Conservation (phyloP, 2,329 filamentous ascomycete genomes). For the Monosporascus sp. region DNA sequence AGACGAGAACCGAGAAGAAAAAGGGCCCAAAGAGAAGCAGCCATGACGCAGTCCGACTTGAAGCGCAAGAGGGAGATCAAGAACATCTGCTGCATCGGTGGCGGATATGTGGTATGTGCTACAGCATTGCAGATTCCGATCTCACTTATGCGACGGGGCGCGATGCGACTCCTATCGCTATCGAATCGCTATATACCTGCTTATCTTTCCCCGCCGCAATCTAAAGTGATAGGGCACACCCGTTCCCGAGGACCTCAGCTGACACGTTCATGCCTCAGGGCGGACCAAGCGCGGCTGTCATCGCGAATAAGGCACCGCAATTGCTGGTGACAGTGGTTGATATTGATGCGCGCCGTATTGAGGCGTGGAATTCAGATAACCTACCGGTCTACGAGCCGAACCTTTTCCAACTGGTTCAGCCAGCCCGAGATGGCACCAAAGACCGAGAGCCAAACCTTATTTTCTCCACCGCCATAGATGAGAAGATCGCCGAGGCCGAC, state of each 20-base stretch:
- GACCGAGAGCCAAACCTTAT: conserved; percentile 59
- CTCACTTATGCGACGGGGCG: not conserved
- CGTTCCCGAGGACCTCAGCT: too few species aligned
- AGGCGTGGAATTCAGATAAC: conserved; percentile 66
- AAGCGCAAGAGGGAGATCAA: conserved; percentile 1
- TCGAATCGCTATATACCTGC: not conserved
- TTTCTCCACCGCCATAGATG: conserved; percentile 64
- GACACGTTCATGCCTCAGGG: conserved; percentile 29
- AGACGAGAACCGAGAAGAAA: too few species aligned
- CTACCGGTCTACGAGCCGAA: conserved; percentile 74
- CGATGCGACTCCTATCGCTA: not conserved
- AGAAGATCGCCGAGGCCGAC: conserved; percentile 61
- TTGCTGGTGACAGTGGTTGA: conserved; percentile 73
- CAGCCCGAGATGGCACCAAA: conserved; percentile 54
- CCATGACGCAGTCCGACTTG: not conserved
- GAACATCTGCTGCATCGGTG: conserved; percentile 4
- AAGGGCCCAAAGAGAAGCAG: not conserved
- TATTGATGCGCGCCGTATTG: conserved; percentile 58
- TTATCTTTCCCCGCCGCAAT: not conserved
- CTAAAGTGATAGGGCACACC: too few species aligned
- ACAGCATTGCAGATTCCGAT: not conserved
- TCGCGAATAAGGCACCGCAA: conserved; percentile 67
- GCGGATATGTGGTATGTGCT: not conserved
- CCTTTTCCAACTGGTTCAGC: conserved; percentile 60
- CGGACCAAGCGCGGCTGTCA: conserved; percentile 68